These are phyloP conservation scores for Alternaria consortialis DNA, from an alignment of 2,329 filamentous ascomycete genomes.

Conservation along the genomic window DNA sequence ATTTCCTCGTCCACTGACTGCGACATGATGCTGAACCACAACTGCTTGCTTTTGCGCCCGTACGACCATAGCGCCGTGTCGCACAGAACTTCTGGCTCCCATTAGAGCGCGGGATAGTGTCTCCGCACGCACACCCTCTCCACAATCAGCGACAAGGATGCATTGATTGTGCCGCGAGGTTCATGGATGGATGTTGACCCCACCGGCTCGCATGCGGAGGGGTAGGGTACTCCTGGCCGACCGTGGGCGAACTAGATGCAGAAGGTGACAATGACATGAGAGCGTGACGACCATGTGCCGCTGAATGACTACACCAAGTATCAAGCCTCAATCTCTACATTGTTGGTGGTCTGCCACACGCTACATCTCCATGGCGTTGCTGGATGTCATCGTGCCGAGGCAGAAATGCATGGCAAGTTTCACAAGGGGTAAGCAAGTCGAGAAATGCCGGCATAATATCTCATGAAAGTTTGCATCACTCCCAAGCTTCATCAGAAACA, in stretches of 20 bases:
- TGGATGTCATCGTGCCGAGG: constrained; percentile 11
- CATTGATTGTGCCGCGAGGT: constrained; percentile 31
- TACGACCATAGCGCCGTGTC: constrained; percentile 14
- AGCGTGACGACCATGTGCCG: constrained; percentile 19
- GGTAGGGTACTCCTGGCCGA: constrained; percentile 23
- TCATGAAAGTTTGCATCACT: not conserved
- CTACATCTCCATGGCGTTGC: not conserved
- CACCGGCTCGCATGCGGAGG: constrained; percentile 34
- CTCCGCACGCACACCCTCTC: constrained; percentile 38
- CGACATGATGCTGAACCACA: constrained; percentile 7
- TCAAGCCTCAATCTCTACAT: constrained; percentile 10
- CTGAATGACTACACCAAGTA: constrained; percentile 21
- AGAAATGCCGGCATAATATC: not conserved
- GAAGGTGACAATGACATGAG: constrained; percentile 42
- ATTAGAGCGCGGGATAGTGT: constrained; percentile 32
- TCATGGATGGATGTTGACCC: constrained; percentile 30
- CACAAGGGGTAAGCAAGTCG: not conserved
- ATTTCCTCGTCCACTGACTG: constrained; percentile 7
- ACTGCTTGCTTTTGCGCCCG: constrained; percentile 21
- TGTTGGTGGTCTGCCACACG: not conserved
- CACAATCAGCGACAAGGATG: constrained; percentile 27
- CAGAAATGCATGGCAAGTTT: constrained; percentile 4
- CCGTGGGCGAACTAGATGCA: constrained; percentile 28
- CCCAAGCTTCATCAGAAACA: not conserved
- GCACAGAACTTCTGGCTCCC: constrained; percentile 10